Evolutionary conservation across 306 rosid genomes (phyloP).

Genomic region (Lathyrus aphaca): DNA sequence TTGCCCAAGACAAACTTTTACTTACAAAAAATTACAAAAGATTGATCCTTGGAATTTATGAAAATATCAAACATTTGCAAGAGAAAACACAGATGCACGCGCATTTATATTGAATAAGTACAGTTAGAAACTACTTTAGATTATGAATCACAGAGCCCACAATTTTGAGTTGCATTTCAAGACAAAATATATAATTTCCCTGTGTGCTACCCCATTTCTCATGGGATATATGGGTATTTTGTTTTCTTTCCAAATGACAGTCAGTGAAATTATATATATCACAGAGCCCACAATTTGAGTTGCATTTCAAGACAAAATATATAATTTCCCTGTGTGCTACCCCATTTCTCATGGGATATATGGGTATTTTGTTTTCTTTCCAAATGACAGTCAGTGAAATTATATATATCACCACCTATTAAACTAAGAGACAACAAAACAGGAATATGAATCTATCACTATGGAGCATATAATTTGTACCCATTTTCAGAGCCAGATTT

Average conservation of each 20-base stretch:
- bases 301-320: background rate
- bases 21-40: slow-evolving; percentile 2
- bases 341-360: too few species aligned
- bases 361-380: too few species aligned
- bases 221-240: too few species aligned
- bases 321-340: background rate
- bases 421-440: background rate
- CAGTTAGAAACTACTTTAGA: slow-evolving; percentile 4
- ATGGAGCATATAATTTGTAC: slow-evolving; percentile 49
- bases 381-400: background rate
- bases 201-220: background rate
- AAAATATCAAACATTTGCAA: background rate
- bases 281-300: slow-evolving; percentile 1
- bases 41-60: slow-evolving; percentile 1
- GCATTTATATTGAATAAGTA: too few species aligned
- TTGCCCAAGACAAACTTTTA: background rate
- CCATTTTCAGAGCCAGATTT: slow-evolving; percentile 98
- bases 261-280: background rate
- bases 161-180: background rate
- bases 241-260: background rate
- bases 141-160: background rate
- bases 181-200: background rate
- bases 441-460: slow-evolving; percentile 1
- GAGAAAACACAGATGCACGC: background rate
- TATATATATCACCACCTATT: background rate